Percentiles rank a stretch among this genome's conserved stretches.
Evolutionary conservation across 768 basidiomycete genomes (phyloP).

Genomic region (Phaeolepiota aurea): DNA sequence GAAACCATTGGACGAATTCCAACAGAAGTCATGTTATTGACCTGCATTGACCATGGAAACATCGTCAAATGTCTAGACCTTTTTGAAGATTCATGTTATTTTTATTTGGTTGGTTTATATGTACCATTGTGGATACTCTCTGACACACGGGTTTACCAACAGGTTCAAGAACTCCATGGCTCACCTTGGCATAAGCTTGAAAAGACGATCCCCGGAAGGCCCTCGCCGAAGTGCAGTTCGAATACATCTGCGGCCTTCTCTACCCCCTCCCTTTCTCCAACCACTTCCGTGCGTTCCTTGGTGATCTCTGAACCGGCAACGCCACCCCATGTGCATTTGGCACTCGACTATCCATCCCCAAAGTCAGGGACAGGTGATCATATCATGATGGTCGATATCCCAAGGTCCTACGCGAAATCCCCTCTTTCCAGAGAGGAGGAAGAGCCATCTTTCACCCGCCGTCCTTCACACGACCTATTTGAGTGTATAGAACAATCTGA

Average conservation of each 20-base stretch:
- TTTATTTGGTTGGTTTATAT: constrained; percentile 70
- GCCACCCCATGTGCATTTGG: constrained; percentile 12
- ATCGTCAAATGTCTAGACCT: constrained; percentile 80
- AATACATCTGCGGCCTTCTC: constrained; percentile 33
- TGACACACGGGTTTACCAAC: constrained; percentile 4
- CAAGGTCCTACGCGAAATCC: too few species aligned
- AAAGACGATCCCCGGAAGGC: constrained; percentile 14
- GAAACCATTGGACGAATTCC: constrained; percentile 58
- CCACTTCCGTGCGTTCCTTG: constrained; percentile 13
- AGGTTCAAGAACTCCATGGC: constrained; percentile 93
- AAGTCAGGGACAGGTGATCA: neutral
- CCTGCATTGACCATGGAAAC: constrained; percentile 65
- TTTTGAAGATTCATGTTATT: constrained; percentile 78
- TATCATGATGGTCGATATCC: neutral
- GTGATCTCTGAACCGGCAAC: constrained; percentile 19
- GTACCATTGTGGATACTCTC: constrained; percentile 2
- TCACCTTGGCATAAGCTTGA: constrained; percentile 68
- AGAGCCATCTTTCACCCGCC: constrained; percentile 50
- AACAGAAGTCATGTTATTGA: constrained; percentile 73
- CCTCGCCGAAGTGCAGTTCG: constrained; percentile 12
- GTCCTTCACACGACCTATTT: constrained; percentile 87
- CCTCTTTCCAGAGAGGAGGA: constrained; percentile 16
- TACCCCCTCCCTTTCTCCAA: constrained; percentile 39
- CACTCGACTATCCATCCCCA: neutral
- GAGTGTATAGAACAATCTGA: constrained; percentile 90